A percentile compares a stretch with the other conserved stretches of the same genome.
Evolutionary conservation across 176 grass and related monocot species (phyloP).

Genomic region (Carex parvula): DNA sequence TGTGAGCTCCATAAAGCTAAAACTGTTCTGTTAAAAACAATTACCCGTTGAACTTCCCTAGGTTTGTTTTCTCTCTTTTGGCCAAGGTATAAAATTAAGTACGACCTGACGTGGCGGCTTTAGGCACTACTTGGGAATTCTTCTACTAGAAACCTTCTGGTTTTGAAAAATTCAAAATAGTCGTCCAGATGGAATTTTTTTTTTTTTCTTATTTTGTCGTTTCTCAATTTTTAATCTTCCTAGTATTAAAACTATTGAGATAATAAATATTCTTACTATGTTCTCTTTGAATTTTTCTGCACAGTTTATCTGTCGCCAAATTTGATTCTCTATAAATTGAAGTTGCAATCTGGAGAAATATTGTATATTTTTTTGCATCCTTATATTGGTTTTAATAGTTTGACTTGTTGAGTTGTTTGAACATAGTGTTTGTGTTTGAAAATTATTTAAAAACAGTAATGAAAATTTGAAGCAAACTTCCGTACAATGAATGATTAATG

Average conservation of each 20-base stretch:
- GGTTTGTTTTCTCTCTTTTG: background rate
- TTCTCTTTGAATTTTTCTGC: background rate
- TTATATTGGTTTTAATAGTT: background rate
- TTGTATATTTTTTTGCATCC: background rate
- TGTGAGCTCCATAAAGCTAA: too few species aligned
- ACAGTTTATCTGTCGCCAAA: background rate
- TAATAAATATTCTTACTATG: background rate
- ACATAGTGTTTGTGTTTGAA: background rate
- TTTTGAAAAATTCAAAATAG: background rate
- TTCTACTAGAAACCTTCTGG: background rate
- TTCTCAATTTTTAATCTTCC: background rate
- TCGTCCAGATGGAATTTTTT: background rate
- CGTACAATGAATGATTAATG: conserved; percentile 10
- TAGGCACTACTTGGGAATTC: background rate
- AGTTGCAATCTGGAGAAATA: background rate
- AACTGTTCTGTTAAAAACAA: too few species aligned
- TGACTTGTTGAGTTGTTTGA: background rate
- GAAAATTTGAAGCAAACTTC: background rate
- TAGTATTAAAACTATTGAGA: background rate
- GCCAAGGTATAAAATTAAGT: background rate
- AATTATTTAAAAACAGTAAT: background rate
- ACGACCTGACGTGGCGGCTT: background rate
- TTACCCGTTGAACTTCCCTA: background rate
- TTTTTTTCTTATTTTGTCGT: conserved; percentile 13
- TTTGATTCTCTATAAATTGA: background rate